A percentile compares a stretch with the other conserved stretches of the same genome.
phyloP scores from a whole-genome alignment of 345 rosid species.

The Excoecaria cochinchinensis region DNA sequence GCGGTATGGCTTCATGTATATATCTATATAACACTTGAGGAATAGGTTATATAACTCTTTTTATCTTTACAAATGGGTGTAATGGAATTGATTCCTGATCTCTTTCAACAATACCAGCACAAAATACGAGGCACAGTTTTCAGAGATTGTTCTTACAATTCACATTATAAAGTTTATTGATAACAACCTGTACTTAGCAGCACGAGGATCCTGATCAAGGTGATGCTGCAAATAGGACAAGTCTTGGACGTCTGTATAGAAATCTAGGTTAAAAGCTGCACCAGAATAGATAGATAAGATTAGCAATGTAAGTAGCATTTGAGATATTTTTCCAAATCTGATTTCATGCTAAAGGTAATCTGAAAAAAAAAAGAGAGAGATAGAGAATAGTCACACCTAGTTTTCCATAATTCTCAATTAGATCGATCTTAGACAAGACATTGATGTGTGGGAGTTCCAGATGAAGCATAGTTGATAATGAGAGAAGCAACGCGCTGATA shows the following conservation, averaged over 20 bases:
- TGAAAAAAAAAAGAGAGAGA: not conserved
- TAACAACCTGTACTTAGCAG: constrained; percentile 79
- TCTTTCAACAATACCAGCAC: not conserved
- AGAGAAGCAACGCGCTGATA: constrained; percentile 75
- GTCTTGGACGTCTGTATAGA: constrained; percentile 87
- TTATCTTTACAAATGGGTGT: not conserved
- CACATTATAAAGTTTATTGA: not conserved
- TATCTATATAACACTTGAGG: not conserved
- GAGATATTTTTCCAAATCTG: not conserved
- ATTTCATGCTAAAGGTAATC: no score
- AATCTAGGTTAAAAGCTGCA: constrained; percentile 82
- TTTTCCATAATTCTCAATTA: constrained; percentile 87
- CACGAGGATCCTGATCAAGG: constrained; percentile 76
- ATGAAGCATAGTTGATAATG: constrained; percentile 89
- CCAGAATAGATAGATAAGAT: constrained; percentile 11
- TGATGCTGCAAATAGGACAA: constrained; percentile 67
- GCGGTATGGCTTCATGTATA: not conserved
- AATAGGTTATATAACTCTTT: not conserved
- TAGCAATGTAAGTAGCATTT: not conserved
- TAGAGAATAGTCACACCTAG: constrained; percentile 43
- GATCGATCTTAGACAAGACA: constrained; percentile 89
- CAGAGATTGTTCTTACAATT: not conserved
- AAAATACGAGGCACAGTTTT: not conserved
- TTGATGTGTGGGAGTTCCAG: constrained; percentile 89
- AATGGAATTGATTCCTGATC: not conserved